Percentiles rank a stretch among this genome's conserved stretches.
Conservation (phyloP, 2,329 filamentous ascomycete species). For the Aaosphaeria arxii region DNA sequence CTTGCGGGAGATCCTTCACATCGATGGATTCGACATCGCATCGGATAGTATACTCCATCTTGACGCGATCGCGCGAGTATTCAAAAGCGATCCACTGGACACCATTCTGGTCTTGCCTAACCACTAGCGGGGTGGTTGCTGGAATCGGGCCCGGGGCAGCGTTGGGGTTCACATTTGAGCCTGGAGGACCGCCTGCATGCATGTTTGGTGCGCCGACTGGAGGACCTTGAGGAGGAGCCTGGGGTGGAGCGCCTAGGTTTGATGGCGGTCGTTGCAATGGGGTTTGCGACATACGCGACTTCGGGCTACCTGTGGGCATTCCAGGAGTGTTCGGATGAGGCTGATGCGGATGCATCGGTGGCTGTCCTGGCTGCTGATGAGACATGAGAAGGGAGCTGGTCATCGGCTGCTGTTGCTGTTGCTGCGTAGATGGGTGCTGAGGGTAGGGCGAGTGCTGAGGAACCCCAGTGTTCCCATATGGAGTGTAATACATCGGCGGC, state of each 20-base stretch:
- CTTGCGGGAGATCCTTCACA: slow-evolving; percentile 75
- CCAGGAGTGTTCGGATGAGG: slow-evolving; percentile 51
- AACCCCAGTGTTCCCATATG: slow-evolving; percentile 46
- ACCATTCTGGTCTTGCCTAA: slow-evolving; percentile 91
- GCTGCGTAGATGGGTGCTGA: slow-evolving; percentile 52
- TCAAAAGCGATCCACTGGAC: slow-evolving; percentile 99
- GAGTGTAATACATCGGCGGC: slow-evolving; percentile 76
- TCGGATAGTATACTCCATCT: slow-evolving; percentile 99
- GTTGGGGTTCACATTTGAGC: slow-evolving; percentile 71
- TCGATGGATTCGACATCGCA: slow-evolving; percentile 97
- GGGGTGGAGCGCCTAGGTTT: slow-evolving; percentile 40
- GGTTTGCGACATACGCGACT: slow-evolving; percentile 43
- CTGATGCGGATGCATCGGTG: slow-evolving; percentile 40
- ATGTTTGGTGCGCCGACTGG: slow-evolving; percentile 40
- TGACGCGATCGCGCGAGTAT: slow-evolving; percentile 93
- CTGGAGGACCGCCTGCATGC: slow-evolving; percentile 37
- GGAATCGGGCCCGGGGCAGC: slow-evolving; percentile 95
- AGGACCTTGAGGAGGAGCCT: slow-evolving; percentile 38
- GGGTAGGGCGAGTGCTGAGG: slow-evolving; percentile 58
- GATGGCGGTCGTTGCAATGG: slow-evolving; percentile 58
- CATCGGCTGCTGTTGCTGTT: slow-evolving; percentile 55
- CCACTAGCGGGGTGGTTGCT: slow-evolving; percentile 90
- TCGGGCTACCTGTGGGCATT: slow-evolving; percentile 59
- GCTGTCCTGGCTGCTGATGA: slow-evolving; percentile 44
- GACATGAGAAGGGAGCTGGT: slow-evolving; percentile 52